These are phyloP conservation scores for Aureoboletus auriporus DNA, from an alignment of 768 basidiomycete species.

Conservation along the genomic window DNA sequence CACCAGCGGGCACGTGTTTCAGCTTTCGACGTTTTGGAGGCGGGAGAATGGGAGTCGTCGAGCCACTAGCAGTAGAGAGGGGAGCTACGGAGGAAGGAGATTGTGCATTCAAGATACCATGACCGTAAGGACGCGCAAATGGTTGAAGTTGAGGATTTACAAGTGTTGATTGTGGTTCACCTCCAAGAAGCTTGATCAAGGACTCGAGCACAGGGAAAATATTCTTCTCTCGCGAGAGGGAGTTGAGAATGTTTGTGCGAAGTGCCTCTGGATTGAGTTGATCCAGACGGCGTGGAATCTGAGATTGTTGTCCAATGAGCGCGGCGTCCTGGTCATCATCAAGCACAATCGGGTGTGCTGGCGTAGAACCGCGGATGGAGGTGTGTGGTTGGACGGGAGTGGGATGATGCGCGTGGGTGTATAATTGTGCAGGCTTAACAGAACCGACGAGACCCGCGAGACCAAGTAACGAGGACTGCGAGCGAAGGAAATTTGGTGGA, in stretches of 20 bases:
- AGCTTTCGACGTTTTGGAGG: slow-evolving; percentile 60
- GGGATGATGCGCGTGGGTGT: slow-evolving; percentile 4
- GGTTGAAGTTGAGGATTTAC: slow-evolving; percentile 3
- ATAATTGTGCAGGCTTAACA: slow-evolving; percentile 47
- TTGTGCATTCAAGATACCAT: slow-evolving; percentile 4
- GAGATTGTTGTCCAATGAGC: slow-evolving; percentile 13
- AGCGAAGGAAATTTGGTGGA: slow-evolving; percentile 69
- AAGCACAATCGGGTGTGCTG: slow-evolving; percentile 66
- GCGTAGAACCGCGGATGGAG: slow-evolving; percentile 46
- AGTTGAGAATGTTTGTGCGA: slow-evolving; percentile 54
- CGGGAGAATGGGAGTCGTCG: slow-evolving; percentile 10
- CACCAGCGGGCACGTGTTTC: slow-evolving; percentile 70
- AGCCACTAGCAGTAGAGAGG: background rate
- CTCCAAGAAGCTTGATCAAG: slow-evolving; percentile 51
- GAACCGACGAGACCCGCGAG: slow-evolving; percentile 67
- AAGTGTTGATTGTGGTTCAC: slow-evolving; percentile 26
- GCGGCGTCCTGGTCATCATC: slow-evolving; percentile 49
- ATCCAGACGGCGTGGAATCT: slow-evolving; percentile 14
- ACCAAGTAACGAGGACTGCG: slow-evolving; percentile 67
- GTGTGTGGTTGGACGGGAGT: slow-evolving; percentile 28
- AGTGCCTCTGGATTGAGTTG: slow-evolving; percentile 40
- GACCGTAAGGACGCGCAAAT: slow-evolving; percentile 21
- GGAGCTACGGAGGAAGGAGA: background rate
- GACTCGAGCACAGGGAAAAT: slow-evolving; percentile 62
- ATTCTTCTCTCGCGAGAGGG: slow-evolving; percentile 60